These are phyloP conservation scores for Aurantiochytrium sp. DNA, from an alignment of 108 stramenopile genomes.

Conservation along the genomic window DNA sequence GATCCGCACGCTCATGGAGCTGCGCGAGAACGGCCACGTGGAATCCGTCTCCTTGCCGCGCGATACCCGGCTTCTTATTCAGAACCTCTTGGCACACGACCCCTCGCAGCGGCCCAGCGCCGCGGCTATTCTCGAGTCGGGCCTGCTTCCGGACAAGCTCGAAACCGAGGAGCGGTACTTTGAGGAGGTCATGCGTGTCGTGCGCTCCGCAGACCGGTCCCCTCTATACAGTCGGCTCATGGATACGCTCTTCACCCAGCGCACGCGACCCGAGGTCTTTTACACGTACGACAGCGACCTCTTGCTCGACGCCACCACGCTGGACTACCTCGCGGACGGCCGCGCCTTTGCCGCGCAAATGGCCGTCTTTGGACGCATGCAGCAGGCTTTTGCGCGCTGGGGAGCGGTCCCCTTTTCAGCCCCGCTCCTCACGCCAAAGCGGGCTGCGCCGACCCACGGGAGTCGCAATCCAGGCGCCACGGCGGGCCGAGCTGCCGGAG, in stretches of 20 bases:
- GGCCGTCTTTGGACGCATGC: not conserved
- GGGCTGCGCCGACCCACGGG: not conserved
- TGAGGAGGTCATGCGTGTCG: slow-evolving; percentile 14
- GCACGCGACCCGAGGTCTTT: slow-evolving; percentile 13
- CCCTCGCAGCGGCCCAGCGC: not conserved
- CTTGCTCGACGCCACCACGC: not conserved
- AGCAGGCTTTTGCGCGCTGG: not conserved
- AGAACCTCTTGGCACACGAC: not conserved
- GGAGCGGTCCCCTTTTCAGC: not conserved
- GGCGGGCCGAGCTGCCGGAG: too few relatives aligned
- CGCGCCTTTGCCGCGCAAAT: not conserved
- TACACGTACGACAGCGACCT: not conserved
- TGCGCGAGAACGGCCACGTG: not conserved
- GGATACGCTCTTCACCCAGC: not conserved
- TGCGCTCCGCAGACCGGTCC: not conserved
- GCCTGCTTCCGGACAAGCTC: not conserved
- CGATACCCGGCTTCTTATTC: not conserved
- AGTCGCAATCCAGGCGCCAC: too few relatives aligned
- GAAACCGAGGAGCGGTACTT: slow-evolving; percentile 19
- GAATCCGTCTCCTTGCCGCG: not conserved
- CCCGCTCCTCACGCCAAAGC: not conserved
- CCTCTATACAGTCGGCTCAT: not conserved
- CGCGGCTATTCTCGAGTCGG: not conserved
- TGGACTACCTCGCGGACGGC: not conserved
- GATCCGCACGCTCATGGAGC: not conserved